Conservation (phyloP, 2,329 filamentous ascomycete species). For the Monosporascus ibericus region DNA sequence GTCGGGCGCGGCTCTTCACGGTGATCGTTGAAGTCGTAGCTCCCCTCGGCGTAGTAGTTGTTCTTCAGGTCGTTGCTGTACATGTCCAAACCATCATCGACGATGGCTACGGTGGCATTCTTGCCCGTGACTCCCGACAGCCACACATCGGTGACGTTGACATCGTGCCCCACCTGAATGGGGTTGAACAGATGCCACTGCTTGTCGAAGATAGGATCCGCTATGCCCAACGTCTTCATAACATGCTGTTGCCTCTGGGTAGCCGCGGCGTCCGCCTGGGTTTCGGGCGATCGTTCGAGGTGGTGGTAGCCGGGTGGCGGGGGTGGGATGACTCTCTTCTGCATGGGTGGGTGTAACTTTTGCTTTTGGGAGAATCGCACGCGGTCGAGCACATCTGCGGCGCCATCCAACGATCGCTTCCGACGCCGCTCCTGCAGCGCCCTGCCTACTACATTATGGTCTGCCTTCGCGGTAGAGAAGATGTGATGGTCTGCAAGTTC, state of each 20-base stretch:
- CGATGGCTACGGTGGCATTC: constrained; percentile 84
- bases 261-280: constrained; percentile 32
- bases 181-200: constrained; percentile 96
- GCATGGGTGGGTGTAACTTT: constrained; percentile 41
- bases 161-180: constrained; percentile 74
- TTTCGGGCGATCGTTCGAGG: constrained; percentile 15
- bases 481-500: constrained; percentile 77
- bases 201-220: constrained; percentile 84
- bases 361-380: constrained; percentile 78
- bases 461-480: constrained; percentile 66
- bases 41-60: constrained; percentile 91
- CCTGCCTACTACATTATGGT: constrained; percentile 52
- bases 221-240: constrained; percentile 63
- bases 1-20: constrained; percentile 71
- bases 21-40: constrained; percentile 93
- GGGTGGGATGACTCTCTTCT: constrained; percentile 45
- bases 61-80: constrained; percentile 85
- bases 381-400: constrained; percentile 58
- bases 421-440: constrained; percentile 49
- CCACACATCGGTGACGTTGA: constrained; percentile 96
- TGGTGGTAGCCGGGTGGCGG: constrained; percentile 23
- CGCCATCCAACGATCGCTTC: constrained; percentile 49
- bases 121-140: constrained; percentile 82
- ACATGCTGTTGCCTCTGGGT: constrained; percentile 54
- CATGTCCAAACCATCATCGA: constrained; percentile 96